phyloP scores from a whole-genome alignment of 257 asterid genomes.

The Penstemon davidsonii region DNA sequence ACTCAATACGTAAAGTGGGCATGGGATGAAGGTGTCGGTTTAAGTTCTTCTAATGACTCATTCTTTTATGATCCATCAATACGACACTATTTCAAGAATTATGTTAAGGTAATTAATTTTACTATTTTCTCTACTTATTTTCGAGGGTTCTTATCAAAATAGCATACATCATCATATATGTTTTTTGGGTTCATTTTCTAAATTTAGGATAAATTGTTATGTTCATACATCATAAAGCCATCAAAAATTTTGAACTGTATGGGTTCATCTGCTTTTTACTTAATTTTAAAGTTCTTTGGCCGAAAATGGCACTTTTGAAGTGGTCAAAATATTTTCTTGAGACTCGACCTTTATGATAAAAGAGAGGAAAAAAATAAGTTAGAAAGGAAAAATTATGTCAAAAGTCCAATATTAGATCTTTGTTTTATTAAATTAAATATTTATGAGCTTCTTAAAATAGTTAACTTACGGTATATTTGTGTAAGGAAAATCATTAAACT shows the following conservation, averaged over 20 bases:
- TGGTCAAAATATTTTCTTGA: too few species aligned
- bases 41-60: constrained; percentile 94
- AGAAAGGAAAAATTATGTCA: background rate
- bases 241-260: constrained; percentile 26
- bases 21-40: constrained; percentile 94
- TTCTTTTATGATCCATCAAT: constrained; percentile 96
- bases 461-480: background rate
- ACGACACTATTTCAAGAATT: constrained; percentile 78
- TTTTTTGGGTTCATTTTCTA: constrained; percentile 27
- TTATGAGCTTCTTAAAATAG: background rate
- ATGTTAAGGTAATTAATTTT: constrained; percentile 64
- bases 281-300: background rate
- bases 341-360: background rate
- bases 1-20: constrained; percentile 98
- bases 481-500: background rate
- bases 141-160: constrained; percentile 3
- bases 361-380: background rate
- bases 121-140: constrained; percentile 15
- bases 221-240: constrained; percentile 24
- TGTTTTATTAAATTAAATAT: background rate
- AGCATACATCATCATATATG: constrained; percentile 12
- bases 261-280: constrained; percentile 9
- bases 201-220: constrained; percentile 27
- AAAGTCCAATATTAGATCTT: background rate
- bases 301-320: background rate